Conservation (phyloP, 2,329 filamentous ascomycete species). For the Periglandula ipomoeae region DNA sequence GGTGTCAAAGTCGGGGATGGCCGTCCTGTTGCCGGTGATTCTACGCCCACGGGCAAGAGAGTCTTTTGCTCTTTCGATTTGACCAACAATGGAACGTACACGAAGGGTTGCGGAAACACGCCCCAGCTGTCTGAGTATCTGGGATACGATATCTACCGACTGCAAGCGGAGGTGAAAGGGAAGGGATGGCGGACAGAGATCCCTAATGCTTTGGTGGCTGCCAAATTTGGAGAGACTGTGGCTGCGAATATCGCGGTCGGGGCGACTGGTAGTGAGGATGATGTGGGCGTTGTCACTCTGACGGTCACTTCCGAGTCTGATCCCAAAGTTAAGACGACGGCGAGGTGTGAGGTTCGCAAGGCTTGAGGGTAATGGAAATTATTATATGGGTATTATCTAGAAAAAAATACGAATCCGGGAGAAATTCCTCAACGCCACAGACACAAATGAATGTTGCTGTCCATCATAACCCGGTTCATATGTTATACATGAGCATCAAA, state of each 20-base stretch:
- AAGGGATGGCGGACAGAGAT: slow-evolving; percentile 37
- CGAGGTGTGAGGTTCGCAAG: slow-evolving; percentile 24
- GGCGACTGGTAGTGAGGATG: slow-evolving; percentile 20
- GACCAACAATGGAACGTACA: slow-evolving; percentile 33
- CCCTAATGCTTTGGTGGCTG: slow-evolving; percentile 30
- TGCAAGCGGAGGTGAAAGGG: slow-evolving; percentile 33
- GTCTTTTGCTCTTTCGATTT: slow-evolving; percentile 37
- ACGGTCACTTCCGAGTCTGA: slow-evolving; percentile 38
- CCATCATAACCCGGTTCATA: no score
- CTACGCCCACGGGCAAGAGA: slow-evolving; percentile 21
- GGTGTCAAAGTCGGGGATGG: slow-evolving; percentile 30
- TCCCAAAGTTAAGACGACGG: slow-evolving; percentile 16
- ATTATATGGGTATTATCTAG: no score
- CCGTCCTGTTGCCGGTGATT: slow-evolving; percentile 15
- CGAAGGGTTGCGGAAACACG: slow-evolving; percentile 14
- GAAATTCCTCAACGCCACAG: no score
- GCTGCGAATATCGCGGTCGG: slow-evolving; percentile 33
- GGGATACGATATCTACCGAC: slow-evolving; percentile 36
- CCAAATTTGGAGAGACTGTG: slow-evolving; percentile 29
- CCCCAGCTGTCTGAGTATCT: slow-evolving; percentile 28
- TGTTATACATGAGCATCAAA: no score
- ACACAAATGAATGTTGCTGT: no score
- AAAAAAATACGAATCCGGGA: no score
- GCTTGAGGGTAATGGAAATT: not conserved
- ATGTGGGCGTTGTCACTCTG: slow-evolving; percentile 30